Evolutionary conservation across 768 basidiomycete genomes (phyloP), one percentile per base, ranked within the genome.

Genomic region (Gloeophyllum trabeum): DNA sequence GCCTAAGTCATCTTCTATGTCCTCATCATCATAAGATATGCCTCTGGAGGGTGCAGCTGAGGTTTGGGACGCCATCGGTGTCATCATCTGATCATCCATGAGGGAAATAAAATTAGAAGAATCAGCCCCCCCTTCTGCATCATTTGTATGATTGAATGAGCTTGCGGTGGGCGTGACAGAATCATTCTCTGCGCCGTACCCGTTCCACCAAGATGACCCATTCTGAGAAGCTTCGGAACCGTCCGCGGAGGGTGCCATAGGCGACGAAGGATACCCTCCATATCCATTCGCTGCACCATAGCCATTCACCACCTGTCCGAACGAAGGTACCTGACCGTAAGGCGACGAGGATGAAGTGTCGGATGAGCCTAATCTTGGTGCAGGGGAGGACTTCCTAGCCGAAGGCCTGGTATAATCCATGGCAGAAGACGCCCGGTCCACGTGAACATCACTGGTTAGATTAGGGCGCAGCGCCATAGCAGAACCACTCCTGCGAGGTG

Each of bases 1-100:
- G 1, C 96, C 96, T 40, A 99, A 71, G 54, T 96, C 91, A 35
- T 94, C 91, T 1, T 80, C 80, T 10, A 83, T 82, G 1, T 84
- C 84, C 5, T 77, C 76, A 5, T 66, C 58, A 40, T 51, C 43
- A 20, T 50, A 36, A 21, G 46, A 45, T 44, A 48, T 44, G 6
- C 43, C 42, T 37, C 35, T 48, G 21, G 49, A 42, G 22, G 46
- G 45, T 21, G 41, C 30, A 25, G 51, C 28, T 21, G 48, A 25
- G 19, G 38, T 43, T 21, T 54, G 48, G 1, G 47, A 41, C 24
- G 52, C 52, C 7, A 39, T 58, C 13, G 51, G 60, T 14, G 61
- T 56, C 32, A 69, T 57, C 6, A 69, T 56, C 25, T 69, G 59
- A 21, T 62, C 66, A 50, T 86, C 84, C 88, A 92, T 91, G 19